Evolutionary conservation across 2,329 filamentous ascomycete species (phyloP), one percentile per base, ranked within the genome.

Genomic region (Xylariaceae sp.): DNA sequence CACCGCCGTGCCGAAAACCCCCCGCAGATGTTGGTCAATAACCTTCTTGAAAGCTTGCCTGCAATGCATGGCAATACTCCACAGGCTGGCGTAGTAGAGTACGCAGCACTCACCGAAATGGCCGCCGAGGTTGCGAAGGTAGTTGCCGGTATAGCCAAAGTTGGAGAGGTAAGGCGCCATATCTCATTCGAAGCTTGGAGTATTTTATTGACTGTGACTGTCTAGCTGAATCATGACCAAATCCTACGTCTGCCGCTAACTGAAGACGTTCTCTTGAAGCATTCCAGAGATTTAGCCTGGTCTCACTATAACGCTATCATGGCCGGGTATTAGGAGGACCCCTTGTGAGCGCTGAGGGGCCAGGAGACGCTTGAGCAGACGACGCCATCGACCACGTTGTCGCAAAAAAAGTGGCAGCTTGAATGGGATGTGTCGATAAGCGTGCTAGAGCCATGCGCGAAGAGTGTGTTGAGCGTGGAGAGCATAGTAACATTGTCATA

Each of bases 31-130:
- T 70, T 82, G 5, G 72, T 86, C 27, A 80, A 84, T 42, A 79
- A 75, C 55, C 68, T 87, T n/a, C 68, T 84, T 47, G 71, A 76
- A 31, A 79, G 81, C 35, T 70, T 86, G 34, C 78, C 79, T 31
- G 76, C 77, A 31, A 79, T 84, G 71, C 76, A 77, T 56, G 78
- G 67, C 30, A 70, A 70, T 52, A 64, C 66, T 5, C 68, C 68
- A 6, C 66, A 69, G 31, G 68, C 68, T 35, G 60, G 67, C 5
- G 62, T 68, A 26, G 57, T 56, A 34, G 67, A 70, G 54, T 70
- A 69, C 48, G 68, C 68, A 12, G 67, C 67, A 41, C 56, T 70
- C 41, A 69, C 68, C 4, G 67, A 70, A 6, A 70, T 70, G 68
- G 66, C 66, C 35, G 65, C 66, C 4, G 66, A 69, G 51, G 66